Conservation (phyloP, 495 filamentous ascomycete species). For the Neurospora sp. region DNA sequence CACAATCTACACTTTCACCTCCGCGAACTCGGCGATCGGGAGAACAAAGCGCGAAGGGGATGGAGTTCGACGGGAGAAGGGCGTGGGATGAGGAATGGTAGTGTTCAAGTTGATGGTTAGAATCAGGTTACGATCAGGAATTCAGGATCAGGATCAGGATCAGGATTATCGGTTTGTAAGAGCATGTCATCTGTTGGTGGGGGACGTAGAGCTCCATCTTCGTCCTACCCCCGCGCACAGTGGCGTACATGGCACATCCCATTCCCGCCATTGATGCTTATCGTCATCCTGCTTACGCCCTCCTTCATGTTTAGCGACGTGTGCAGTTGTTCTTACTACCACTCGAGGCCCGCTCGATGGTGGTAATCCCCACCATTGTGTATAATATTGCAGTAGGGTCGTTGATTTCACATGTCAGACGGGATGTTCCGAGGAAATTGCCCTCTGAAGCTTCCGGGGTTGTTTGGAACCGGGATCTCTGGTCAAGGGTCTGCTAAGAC, state of each 20-base stretch:
- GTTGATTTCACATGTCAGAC: neutral
- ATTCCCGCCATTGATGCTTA: neutral
- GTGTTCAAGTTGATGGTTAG: neutral
- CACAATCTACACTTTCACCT: neutral
- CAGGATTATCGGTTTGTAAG: neutral
- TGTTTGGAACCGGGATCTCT: neutral
- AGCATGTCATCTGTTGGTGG: neutral
- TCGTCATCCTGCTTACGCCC: neutral
- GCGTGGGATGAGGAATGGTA: neutral
- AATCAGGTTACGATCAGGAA: neutral
- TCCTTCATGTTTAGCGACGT: neutral
- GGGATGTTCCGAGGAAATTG: neutral
- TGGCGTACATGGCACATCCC: too few relatives aligned
- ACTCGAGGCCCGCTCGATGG: neutral
- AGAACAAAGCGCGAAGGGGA: neutral
- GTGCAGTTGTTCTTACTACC: neutral
- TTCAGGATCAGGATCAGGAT: neutral
- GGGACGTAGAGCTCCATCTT: neutral
- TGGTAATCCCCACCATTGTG: neutral
- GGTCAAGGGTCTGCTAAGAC: neutral
- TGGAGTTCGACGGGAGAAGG: neutral
- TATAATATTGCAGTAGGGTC: neutral
- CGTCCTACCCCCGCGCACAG: neutral
- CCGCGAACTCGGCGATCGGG: neutral
- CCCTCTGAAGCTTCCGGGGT: neutral